A percentile compares a stretch with the other conserved stretches of the same genome.
Evolutionary conservation across 352 stramenopile genomes (phyloP).

Genomic region (Globisporangium abappressorium): DNA sequence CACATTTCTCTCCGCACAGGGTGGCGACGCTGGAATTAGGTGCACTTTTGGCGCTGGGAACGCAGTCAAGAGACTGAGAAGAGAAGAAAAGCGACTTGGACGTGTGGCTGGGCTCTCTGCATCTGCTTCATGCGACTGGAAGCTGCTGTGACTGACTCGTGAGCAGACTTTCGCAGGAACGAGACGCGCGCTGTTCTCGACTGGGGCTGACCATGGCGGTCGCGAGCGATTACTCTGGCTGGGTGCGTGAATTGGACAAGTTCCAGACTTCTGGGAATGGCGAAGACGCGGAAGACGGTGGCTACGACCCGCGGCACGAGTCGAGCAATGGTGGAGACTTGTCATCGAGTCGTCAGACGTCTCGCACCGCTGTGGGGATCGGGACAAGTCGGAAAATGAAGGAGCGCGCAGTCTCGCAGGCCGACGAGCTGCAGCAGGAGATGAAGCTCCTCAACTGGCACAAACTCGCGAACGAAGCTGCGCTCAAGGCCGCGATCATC

Average conservation of each 20-base stretch:
- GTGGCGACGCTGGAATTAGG: constrained; percentile 1
- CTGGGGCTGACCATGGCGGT: constrained; percentile 13
- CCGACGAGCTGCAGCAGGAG: constrained; percentile 88
- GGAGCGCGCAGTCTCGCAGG: constrained; percentile 32
- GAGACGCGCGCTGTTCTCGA: not conserved
- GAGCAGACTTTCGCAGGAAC: not conserved
- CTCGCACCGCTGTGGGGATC: not conserved
- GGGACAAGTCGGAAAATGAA: constrained; percentile 15
- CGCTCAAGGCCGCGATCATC: constrained; percentile 89
- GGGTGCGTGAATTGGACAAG: constrained; percentile 21
- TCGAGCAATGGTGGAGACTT: constrained; percentile 1
- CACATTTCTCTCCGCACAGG: not conserved
- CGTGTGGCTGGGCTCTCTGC: not conserved
- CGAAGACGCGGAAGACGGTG: not conserved
- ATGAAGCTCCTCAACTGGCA: constrained; percentile 95
- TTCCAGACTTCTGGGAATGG: constrained; percentile 11
- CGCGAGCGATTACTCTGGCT: constrained; percentile 21
- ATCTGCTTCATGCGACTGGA: constrained; percentile 6
- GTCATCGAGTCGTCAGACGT: constrained; percentile 7
- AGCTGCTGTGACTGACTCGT: not conserved
- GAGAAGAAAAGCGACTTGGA: not conserved
- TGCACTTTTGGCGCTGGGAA: not conserved
- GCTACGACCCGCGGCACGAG: constrained; percentile 16
- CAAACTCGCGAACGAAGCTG: constrained; percentile 93
- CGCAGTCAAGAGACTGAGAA: not conserved